Evolutionary conservation across 1,284 basidiomycete species (phyloP).

Genomic region (Cronartium quercuum): DNA sequence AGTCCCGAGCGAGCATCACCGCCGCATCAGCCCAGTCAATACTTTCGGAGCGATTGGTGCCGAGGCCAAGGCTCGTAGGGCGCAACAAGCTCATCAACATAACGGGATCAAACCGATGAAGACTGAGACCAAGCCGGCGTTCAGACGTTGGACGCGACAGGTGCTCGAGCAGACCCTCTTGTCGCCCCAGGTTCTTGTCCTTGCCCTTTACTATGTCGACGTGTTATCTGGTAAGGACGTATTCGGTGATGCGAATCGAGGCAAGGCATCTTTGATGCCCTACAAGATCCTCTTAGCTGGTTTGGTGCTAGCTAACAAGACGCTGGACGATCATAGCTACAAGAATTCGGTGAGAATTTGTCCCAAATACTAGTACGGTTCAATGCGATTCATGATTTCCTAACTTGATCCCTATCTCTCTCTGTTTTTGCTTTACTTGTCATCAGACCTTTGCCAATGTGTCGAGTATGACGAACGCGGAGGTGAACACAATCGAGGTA

Average conservation of each 20-base stretch:
- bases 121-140: constrained; percentile 30
- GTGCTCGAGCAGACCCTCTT: constrained; percentile 22
- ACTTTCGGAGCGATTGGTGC: constrained; percentile 13
- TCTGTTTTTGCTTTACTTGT: not conserved
- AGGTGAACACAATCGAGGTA: constrained; percentile 28
- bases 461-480: constrained; percentile 35
- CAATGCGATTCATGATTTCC: too few species aligned
- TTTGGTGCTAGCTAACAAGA: constrained; percentile 30
- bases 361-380: not conserved
- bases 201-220: constrained; percentile 29
- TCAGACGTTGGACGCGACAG: constrained; percentile 25
- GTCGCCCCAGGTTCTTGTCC: constrained; percentile 29
- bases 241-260: constrained; percentile 14
- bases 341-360: constrained; percentile 14
- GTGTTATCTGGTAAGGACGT: constrained; percentile 9
- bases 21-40: not conserved
- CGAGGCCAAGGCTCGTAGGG: constrained; percentile 12
- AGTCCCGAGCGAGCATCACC: not conserved
- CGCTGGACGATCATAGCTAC: constrained; percentile 33
- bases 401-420: not conserved
- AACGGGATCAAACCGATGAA: not conserved
- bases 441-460: constrained; percentile 30
- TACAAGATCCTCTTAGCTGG: constrained; percentile 30
- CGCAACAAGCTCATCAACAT: not conserved
- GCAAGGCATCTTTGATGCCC: constrained; percentile 20